Evolutionary conservation across 345 rosid species (phyloP), one percentile per base, ranked within the genome.

Genomic region (Camelina sativa): DNA sequence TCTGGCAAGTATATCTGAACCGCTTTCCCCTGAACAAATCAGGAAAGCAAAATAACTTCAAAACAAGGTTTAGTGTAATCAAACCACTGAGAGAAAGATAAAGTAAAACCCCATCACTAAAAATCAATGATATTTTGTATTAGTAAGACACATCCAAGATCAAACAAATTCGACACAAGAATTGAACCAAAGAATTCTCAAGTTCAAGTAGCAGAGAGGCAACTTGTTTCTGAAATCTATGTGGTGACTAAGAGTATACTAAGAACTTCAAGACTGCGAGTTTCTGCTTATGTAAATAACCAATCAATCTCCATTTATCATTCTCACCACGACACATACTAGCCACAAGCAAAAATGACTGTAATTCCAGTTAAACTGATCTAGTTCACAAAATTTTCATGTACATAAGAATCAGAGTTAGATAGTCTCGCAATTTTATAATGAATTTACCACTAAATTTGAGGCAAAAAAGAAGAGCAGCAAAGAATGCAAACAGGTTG

Each of bases 1-100:
- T 67, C 96, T 83, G 12, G 93, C 89, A 76, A 85, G 54, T 73
- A 89, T 83, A 74, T 88, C 91, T 3, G 72, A 48, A 48, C 77
- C 41, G 11, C 64, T 85, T 84, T 94, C 97, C 73, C 98, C 98
- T 91, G 81, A 54, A 64, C 25, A 65, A 71, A 57, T 44, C 75
- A 78, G 46, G 25, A 63, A 30, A 28, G 9, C 12, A 50, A 32
- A 48, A 3, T 58, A 50, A 2, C 67, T 67, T 59, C 8, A 59
- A 17, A 11, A 59, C 30, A 67, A 7, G 30, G 28, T 74, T 47
- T 44, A 57, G 38, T 13, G 7, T 25, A 51, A 32, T 34, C 43
- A 37, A 65, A 43, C 34, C 16, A 46, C 17, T 63, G 13, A 65
- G 22, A 22, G n/a, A 5, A 17, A 55, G 34, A 56, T 56, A 40